phyloP scores from a whole-genome alignment of 306 rosid genomes.

The Cicer judaicum region DNA sequence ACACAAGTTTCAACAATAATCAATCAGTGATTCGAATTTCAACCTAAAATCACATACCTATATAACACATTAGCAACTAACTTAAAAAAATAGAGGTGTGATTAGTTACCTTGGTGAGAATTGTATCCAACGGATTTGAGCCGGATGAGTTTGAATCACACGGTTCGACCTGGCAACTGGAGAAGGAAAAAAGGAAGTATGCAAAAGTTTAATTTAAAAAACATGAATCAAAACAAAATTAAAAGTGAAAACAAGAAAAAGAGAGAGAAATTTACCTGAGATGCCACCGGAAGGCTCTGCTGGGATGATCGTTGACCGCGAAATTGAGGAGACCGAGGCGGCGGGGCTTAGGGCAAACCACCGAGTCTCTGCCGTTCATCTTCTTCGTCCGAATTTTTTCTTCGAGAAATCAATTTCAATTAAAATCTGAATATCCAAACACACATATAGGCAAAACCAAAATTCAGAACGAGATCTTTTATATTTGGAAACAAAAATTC shows the following conservation, averaged over 20 bases:
- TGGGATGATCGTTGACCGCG: conserved; percentile 57
- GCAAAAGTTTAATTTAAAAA: background rate
- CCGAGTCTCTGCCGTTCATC: conserved; percentile 53
- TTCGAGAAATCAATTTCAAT: conserved; percentile 20
- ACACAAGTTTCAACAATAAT: background rate
- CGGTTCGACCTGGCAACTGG: conserved; percentile 73
- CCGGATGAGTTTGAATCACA: conserved; percentile 65
- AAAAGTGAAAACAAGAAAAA: background rate
- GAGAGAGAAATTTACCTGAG: conserved; percentile 51
- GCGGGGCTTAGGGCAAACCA: conserved; percentile 95
- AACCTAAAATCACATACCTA: background rate
- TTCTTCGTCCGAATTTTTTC: conserved; percentile 70
- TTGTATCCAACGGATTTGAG: conserved; percentile 65
- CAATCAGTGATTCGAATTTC: background rate
- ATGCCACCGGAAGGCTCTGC: conserved; percentile 66
- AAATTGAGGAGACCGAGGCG: conserved; percentile 64
- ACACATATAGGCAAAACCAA: background rate
- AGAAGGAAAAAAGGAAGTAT: background rate
- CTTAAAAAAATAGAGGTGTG: background rate
- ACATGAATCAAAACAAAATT: conserved; percentile 12
- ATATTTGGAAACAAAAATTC: background rate
- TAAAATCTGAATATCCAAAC: conserved; percentile 42
- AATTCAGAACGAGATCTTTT: background rate
- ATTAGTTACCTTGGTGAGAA: conserved; percentile 70
- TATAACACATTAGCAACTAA: background rate